These are phyloP conservation scores for Vitis rupestris DNA, from an alignment of 164 flowering plant species.

Conservation along the genomic window DNA sequence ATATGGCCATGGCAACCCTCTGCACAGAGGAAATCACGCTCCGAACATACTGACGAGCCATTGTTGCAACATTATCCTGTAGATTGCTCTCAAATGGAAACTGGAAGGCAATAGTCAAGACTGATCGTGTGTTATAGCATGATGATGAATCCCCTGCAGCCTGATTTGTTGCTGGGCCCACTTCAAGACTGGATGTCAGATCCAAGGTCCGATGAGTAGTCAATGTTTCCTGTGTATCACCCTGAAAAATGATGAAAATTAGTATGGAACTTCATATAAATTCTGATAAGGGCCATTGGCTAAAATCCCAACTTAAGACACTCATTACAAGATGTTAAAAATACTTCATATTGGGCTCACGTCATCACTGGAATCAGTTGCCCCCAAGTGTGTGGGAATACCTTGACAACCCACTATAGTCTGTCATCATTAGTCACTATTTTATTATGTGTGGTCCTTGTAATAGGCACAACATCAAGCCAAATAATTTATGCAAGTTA, in stretches of 20 bases:
- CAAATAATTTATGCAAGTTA: too few relatives aligned
- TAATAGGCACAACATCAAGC: too few relatives aligned
- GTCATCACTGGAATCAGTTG: too few relatives aligned
- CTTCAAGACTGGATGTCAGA: slow-evolving; percentile 91
- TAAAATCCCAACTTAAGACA: too few relatives aligned
- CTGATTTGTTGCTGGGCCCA: slow-evolving; percentile 52
- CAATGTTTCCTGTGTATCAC: slow-evolving; percentile 48
- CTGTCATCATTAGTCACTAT: too few relatives aligned
- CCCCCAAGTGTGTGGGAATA: too few relatives aligned
- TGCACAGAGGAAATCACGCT: slow-evolving; percentile 90
- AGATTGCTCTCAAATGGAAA: slow-evolving; percentile 82
- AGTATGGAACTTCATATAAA: neutral
- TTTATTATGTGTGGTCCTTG: too few relatives aligned
- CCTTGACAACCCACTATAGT: too few relatives aligned
- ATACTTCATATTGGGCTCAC: too few relatives aligned
- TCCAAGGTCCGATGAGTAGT: slow-evolving; percentile 67
- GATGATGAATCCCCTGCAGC: slow-evolving; percentile 38
- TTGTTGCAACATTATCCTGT: slow-evolving; percentile 72
- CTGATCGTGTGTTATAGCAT: slow-evolving; percentile 46
- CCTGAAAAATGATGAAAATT: slow-evolving; percentile 21
- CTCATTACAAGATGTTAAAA: too few relatives aligned
- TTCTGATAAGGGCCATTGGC: too few relatives aligned
- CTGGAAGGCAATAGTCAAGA: slow-evolving; percentile 94
- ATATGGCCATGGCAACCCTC: slow-evolving; percentile 84
- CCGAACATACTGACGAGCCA: slow-evolving; percentile 93